Conservation (phyloP, 2,329 filamentous ascomycete genomes). For the Penicillium sp. region DNA sequence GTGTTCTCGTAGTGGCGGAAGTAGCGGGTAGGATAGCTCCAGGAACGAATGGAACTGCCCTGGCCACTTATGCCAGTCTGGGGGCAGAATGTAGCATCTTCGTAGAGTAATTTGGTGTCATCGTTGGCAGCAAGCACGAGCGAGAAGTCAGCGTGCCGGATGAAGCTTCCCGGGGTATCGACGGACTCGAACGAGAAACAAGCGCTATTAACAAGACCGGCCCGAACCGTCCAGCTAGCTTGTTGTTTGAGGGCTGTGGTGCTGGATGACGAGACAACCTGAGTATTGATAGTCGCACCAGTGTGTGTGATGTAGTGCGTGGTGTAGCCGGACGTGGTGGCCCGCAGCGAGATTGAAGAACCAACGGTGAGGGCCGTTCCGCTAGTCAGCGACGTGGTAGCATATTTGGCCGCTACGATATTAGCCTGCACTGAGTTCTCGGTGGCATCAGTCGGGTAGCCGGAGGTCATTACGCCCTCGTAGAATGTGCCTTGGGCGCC, state of each 20-base stretch:
- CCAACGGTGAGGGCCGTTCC: slow-evolving; percentile 52
- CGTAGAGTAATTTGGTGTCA: slow-evolving; percentile 56
- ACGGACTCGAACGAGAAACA: slow-evolving; percentile 63
- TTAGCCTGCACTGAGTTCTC: slow-evolving; percentile 61
- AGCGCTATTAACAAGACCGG: slow-evolving; percentile 56
- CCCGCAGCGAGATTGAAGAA: slow-evolving; percentile 54
- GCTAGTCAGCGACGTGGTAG: slow-evolving; percentile 47
- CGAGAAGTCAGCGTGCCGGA: slow-evolving; percentile 57
- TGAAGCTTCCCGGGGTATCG: slow-evolving; percentile 59
- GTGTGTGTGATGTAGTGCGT: slow-evolving; percentile 58
- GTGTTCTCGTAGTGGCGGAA: slow-evolving; percentile 56
- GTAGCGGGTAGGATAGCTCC: slow-evolving; percentile 61
- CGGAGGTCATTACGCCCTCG: slow-evolving; percentile 64
- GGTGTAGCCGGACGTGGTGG: slow-evolving; percentile 56
- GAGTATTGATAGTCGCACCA: slow-evolving; percentile 53
- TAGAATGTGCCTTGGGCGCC: slow-evolving; percentile 63
- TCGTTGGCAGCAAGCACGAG: slow-evolving; percentile 55
- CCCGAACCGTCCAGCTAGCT: slow-evolving; percentile 55
- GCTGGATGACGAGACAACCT: slow-evolving; percentile 56
- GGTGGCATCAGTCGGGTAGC: slow-evolving; percentile 60
- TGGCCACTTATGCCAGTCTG: slow-evolving; percentile 53
- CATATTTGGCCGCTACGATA: slow-evolving; percentile 61
- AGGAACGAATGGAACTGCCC: slow-evolving; percentile 56
- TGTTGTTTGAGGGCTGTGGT: slow-evolving; percentile 51
- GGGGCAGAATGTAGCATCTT: slow-evolving; percentile 65